These are phyloP conservation scores for Penicillium corylophilum DNA, from an alignment of 2,329 filamentous ascomycete genomes.

Conservation along the genomic window DNA sequence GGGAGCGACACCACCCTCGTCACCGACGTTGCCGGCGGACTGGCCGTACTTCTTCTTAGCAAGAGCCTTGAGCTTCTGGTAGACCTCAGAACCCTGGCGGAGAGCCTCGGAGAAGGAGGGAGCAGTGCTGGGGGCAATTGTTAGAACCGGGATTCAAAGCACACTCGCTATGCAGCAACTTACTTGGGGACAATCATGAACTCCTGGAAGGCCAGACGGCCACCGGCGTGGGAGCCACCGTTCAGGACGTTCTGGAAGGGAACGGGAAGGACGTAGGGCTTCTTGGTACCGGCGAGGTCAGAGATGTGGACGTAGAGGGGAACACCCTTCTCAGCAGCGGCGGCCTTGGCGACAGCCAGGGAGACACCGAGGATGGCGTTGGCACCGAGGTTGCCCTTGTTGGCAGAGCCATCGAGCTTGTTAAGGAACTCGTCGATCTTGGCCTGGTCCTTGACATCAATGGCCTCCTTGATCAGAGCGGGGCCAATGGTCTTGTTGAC, in stretches of 20 bases:
- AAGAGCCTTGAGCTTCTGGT: slow-evolving; percentile 94
- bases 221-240: slow-evolving; percentile 94
- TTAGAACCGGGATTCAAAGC: neutral
- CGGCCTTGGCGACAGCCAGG: slow-evolving; percentile 82
- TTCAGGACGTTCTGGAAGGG: slow-evolving; percentile 95
- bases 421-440: slow-evolving; percentile 82
- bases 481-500: slow-evolving; percentile 80
- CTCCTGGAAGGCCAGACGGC: slow-evolving; percentile 91
- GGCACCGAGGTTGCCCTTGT: slow-evolving; percentile 85
- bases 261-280: slow-evolving; percentile 85
- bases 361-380: slow-evolving; percentile 86
- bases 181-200: slow-evolving; percentile 91
- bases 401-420: slow-evolving; percentile 77
- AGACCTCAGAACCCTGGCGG: slow-evolving; percentile 94
- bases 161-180: slow-evolving; percentile 31
- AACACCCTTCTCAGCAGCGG: slow-evolving; percentile 83
- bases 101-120: slow-evolving; percentile 93
- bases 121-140: slow-evolving; percentile 58
- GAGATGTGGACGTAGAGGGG: slow-evolving; percentile 87
- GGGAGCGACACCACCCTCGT: slow-evolving; percentile 98
- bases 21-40: slow-evolving; percentile 97
- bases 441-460: slow-evolving; percentile 84
- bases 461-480: slow-evolving; percentile 74
- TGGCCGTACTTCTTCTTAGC: slow-evolving; percentile 99
- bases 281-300: slow-evolving; percentile 84